Evolutionary conservation across 1,139 yeast species (phyloP).

Genomic region (Blastobotrys petasosporus): DNA sequence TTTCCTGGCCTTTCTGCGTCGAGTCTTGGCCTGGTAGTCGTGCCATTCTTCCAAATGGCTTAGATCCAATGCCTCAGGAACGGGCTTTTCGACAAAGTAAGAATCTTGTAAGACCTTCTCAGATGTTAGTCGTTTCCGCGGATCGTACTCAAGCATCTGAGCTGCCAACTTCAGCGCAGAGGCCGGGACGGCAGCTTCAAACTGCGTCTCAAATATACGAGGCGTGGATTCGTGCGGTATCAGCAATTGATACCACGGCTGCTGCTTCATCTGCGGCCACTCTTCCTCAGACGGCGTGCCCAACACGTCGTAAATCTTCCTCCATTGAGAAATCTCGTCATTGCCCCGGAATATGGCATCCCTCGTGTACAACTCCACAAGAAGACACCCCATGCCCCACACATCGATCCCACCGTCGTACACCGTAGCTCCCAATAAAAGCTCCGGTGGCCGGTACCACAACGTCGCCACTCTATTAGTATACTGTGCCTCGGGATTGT

Average conservation of each 20-base stretch:
- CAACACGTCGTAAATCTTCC: conserved; percentile 70
- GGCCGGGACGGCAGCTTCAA: conserved; percentile 39
- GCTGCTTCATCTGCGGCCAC: conserved; percentile 70
- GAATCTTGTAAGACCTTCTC: conserved; percentile 54
- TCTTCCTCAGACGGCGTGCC: conserved; percentile 74
- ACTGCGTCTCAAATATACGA: conserved; percentile 42
- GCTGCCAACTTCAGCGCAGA: conserved; percentile 57
- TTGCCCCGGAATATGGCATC: conserved; percentile 78
- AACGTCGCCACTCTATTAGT: conserved; percentile 92
- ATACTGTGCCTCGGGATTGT: conserved; percentile 41
- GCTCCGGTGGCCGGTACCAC: conserved; percentile 97
- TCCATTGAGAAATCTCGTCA: conserved; percentile 81
- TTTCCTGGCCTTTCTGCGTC: conserved; percentile 50
- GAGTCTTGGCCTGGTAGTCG: conserved; percentile 88
- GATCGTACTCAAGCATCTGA: conserved; percentile 61
- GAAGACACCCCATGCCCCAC: conserved; percentile 95
- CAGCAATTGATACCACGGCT: conserved; percentile 92
- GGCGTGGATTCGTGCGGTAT: conserved; percentile 49
- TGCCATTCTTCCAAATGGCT: conserved; percentile 84
- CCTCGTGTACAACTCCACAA: conserved; percentile 72
- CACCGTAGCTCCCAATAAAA: conserved; percentile 80
- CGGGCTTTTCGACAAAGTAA: conserved; percentile 68
- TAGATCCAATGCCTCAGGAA: conserved; percentile 47
- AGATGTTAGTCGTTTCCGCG: conserved; percentile 58
- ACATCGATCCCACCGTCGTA: conserved; percentile 90